Percentiles rank a stretch among this genome's conserved stretches.
Evolutionary conservation across 2,329 filamentous ascomycete species (phyloP).

Genomic region (Proliferodiscus dingleyae): DNA sequence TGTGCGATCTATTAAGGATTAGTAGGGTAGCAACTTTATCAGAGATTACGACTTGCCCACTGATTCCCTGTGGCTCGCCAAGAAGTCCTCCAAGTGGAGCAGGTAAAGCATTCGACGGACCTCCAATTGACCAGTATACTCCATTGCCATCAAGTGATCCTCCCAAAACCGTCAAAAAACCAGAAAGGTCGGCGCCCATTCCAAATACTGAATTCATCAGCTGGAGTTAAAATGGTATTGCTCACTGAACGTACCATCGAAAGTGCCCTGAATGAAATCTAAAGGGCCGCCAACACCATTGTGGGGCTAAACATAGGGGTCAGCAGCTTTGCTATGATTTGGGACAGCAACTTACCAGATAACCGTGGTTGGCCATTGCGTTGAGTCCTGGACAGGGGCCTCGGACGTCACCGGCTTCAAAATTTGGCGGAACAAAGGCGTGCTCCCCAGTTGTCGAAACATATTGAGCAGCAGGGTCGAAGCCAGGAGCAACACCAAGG

Average conservation of each 20-base stretch:
- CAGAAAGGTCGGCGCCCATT: constrained; percentile 39
- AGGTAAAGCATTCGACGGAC: constrained; percentile 32
- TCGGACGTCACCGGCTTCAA: constrained; percentile 3
- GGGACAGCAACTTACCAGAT: too few species aligned
- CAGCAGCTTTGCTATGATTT: constrained; percentile 40
- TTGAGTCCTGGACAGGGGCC: constrained; percentile 35
- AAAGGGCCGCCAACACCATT: constrained; percentile 32
- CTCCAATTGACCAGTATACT: constrained; percentile 48
- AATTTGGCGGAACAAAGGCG: too few species aligned
- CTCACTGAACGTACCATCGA: constrained; percentile 23
- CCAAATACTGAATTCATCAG: too few species aligned
- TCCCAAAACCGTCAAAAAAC: constrained; percentile 38
- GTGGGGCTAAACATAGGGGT: too few species aligned
- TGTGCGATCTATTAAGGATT: constrained; percentile 44
- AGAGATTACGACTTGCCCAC: not conserved
- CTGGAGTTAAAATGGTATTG: too few species aligned
- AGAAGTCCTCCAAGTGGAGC: constrained; percentile 17
- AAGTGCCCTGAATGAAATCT: constrained; percentile 30
- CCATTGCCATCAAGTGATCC: constrained; percentile 45
- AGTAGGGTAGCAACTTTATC: not conserved
- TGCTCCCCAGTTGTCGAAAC: too few species aligned
- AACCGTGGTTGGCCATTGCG: too few species aligned
- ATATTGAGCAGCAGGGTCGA: too few species aligned
- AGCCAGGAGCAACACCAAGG: too few species aligned
- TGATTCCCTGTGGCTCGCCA: constrained; percentile 40